Base-by-base conservation (phyloP, 129 eudicot genomes). In the Arctium lappa region DNA sequence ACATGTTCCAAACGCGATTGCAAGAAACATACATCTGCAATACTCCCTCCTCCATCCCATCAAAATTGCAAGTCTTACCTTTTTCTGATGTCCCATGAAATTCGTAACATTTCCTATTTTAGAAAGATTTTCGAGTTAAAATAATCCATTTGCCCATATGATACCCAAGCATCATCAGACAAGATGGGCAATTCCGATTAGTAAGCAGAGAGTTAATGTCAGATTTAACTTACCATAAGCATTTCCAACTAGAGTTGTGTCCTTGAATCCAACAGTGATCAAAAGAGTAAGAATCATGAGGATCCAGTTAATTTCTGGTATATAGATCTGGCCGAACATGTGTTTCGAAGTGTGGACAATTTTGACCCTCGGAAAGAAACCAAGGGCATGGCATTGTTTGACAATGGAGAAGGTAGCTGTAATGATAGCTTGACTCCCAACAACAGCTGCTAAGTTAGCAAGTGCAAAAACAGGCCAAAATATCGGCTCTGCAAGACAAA, bases 291-390 rank as follows among this genome's bases (percentile, higher is more conserved):
- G 90, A 82, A 95, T 86, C 98, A 95, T 92, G 81, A 95, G 97
- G 79, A 95, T 95, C 98, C 98, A 95, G 63, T 95, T 95, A 34
- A 95, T 91, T 82, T 93, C 96, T 15, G 98, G 98, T 32, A 93
- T 91, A 79, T 93, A 93, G 40, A 93, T 91, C 86, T 92, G 97
- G 63, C 98, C 98, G 69, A 78, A 79, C 33, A 95, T 88, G 46
- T 95, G 97, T 76, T 86, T 95, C 29, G 98, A 91, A 71, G 98
- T 94, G 85, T 95, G 98, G 79, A 95, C 98, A 69, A 95, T 89
- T 85, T 95, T 95, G 81, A 95, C 97, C 77, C 99, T 84, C 2
- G 98, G 95, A 85, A 95, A 95, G 88, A 97, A 95, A 79, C 99
- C 98, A 48, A 93, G 99, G 79, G 99, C 93, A 82, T 93, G 90